Conservation (phyloP, 495 filamentous ascomycete genomes). For the Aspergillus wentii region DNA sequence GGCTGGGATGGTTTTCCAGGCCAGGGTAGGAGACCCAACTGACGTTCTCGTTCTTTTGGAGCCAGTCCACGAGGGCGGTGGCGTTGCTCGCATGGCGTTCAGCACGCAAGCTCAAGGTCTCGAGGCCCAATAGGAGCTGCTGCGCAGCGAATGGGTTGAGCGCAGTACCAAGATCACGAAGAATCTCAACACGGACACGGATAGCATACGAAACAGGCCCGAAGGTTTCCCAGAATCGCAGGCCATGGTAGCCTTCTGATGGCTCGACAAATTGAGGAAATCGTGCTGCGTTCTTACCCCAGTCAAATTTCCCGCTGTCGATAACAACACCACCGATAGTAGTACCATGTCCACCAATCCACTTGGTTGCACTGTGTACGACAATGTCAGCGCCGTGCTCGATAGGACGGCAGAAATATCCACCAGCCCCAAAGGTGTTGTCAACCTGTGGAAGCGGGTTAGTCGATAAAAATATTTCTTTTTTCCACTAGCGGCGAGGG, state of each 20-base stretch:
- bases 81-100: constrained; percentile 90
- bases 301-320: constrained; percentile 94
- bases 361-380: constrained; percentile 95
- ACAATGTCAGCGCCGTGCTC: constrained; percentile 93
- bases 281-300: constrained; percentile 79
- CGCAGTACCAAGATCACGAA: constrained; percentile 79
- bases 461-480: too few relatives aligned
- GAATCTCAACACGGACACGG: constrained; percentile 76
- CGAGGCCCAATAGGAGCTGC: constrained; percentile 83
- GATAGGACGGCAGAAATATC: constrained; percentile 85
- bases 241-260: constrained; percentile 87
- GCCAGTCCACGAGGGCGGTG: constrained; percentile 73
- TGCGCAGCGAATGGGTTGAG: constrained; percentile 96
- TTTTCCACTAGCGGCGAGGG: too few relatives aligned
- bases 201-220: constrained; percentile 81
- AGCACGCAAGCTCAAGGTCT: constrained; percentile 81
- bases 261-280: constrained; percentile 96
- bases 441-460: too few relatives aligned
- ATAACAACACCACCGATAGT: constrained; percentile 89
- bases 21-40: constrained; percentile 95
- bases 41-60: constrained; percentile 78
- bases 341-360: constrained; percentile 97
- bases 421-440: constrained; percentile 97
- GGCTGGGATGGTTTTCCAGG: constrained; percentile 73
- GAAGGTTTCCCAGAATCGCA: constrained; percentile 97